Evolutionary conservation across 257 asterid species (phyloP).

Genomic region (Solanum appendiculatum): DNA sequence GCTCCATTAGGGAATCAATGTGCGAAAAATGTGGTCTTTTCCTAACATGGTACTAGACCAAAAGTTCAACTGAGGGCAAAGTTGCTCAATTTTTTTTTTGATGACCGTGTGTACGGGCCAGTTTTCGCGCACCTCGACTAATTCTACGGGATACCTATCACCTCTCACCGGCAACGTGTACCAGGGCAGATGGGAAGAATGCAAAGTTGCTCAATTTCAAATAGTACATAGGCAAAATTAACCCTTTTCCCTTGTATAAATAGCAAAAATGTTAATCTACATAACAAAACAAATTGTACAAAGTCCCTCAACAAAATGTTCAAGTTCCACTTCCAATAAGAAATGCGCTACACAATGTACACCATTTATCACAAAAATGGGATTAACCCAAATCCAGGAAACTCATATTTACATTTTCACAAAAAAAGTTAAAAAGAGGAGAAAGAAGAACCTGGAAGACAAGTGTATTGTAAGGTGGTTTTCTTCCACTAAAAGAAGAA

Average conservation of each 20-base stretch:
- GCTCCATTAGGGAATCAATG: neutral
- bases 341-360: neutral
- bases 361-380: neutral
- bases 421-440: neutral
- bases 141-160: rapidly evolving
- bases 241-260: neutral
- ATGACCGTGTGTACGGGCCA: rapidly evolving
- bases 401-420: neutral
- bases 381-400: neutral
- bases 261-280: neutral
- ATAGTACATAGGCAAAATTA: too few relatives aligned
- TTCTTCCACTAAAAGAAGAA: slow-evolving; percentile 18
- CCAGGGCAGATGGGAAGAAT: too few relatives aligned
- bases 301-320: too few relatives aligned
- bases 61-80: too few relatives aligned
- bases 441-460: slow-evolving; percentile 54
- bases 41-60: neutral
- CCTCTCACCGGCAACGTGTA: too few relatives aligned
- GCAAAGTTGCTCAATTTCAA: neutral
- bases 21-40: too few relatives aligned
- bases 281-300: neutral
- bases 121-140: rapidly evolving
- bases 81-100: too few relatives aligned
- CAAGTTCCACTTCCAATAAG: neutral
- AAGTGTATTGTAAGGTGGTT: slow-evolving; percentile 56